Evolutionary conservation across 106 monocot species (phyloP).

Genomic region (Acanthochlamys bracteata): DNA sequence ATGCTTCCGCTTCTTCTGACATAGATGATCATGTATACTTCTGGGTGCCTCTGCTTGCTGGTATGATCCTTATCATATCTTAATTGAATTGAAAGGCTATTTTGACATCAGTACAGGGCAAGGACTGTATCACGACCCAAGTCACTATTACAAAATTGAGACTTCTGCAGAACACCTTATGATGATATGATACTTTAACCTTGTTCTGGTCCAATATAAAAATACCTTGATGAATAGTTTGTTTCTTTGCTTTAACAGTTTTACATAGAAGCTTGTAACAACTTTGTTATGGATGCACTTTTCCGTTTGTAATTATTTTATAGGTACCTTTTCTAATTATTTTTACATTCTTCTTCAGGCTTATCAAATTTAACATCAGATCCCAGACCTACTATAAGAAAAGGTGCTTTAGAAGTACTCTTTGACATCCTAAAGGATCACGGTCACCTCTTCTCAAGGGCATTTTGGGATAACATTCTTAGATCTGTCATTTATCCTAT

Average conservation of each 20-base stretch:
- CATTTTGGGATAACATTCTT: constrained; percentile 69
- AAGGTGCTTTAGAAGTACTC: constrained; percentile 83
- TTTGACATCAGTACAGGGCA: too few relatives aligned
- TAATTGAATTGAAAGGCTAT: too few relatives aligned
- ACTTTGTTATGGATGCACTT: too few relatives aligned
- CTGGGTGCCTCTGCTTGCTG: constrained; percentile 90
- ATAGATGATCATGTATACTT: constrained; percentile 78
- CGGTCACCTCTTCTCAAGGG: constrained; percentile 70
- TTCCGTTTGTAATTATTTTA: too few relatives aligned
- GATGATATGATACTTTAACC: too few relatives aligned
- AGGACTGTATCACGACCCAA: too few relatives aligned
- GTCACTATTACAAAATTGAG: constrained; percentile 1
- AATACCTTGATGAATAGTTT: too few relatives aligned
- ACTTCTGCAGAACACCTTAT: constrained; percentile 2
- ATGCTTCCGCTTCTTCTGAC: constrained; percentile 24
- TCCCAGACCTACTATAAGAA: constrained; percentile 70
- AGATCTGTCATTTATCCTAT: constrained; percentile 78
- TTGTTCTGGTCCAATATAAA: too few relatives aligned
- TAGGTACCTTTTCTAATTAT: too few relatives aligned
- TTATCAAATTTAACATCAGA: constrained; percentile 89
- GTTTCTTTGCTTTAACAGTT: too few relatives aligned
- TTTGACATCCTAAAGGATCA: constrained; percentile 97
- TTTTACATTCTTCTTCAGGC: constrained; percentile 39
- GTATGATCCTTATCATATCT: constrained; percentile 31
- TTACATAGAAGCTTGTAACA: too few relatives aligned